Conservation (phyloP, 139 green algal species). For the Picochlorum sp. region DNA sequence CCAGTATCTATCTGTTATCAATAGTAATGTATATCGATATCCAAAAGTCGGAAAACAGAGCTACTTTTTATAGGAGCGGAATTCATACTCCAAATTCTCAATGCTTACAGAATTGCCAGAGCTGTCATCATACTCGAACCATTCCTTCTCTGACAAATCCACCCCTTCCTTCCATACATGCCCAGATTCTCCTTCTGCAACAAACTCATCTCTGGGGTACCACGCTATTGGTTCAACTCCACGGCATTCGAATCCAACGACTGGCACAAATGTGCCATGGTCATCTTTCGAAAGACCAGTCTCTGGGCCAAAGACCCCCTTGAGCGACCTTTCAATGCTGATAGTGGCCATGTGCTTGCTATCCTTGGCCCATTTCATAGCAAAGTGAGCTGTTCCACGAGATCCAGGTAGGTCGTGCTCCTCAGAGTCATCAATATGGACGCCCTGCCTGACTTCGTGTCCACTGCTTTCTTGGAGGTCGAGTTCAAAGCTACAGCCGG, state of each 20-base stretch:
- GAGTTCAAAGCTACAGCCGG: neutral
- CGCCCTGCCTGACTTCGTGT: slow-evolving; percentile 38
- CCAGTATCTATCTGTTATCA: too few relatives aligned
- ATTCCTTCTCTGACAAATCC: slow-evolving; percentile 50
- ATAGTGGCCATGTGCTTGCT: slow-evolving; percentile 35
- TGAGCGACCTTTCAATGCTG: slow-evolving; percentile 47
- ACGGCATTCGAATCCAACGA: slow-evolving; percentile 74
- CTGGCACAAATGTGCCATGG: slow-evolving; percentile 50
- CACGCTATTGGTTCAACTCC: slow-evolving; percentile 61
- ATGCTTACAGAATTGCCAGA: slow-evolving; percentile 50
- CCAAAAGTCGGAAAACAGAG: neutral
- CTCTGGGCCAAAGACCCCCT: slow-evolving; percentile 39
- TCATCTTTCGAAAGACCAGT: slow-evolving; percentile 38
- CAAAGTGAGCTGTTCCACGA: slow-evolving; percentile 62
- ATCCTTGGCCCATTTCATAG: slow-evolving; percentile 51
- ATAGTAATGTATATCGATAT: neutral
- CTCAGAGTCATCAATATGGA: slow-evolving; percentile 39
- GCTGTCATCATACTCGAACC: slow-evolving; percentile 77
- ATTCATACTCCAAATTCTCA: slow-evolving; percentile 47
- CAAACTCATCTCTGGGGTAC: slow-evolving; percentile 36
- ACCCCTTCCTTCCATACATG: slow-evolving; percentile 29
- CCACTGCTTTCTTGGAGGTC: slow-evolving; percentile 58
- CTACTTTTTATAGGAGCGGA: slow-evolving; percentile 20
- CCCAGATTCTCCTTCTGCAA: slow-evolving; percentile 26
- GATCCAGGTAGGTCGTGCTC: slow-evolving; percentile 47